Conservation (phyloP, 2,329 filamentous ascomycete species). For the Cryphonectria radicalis region DNA sequence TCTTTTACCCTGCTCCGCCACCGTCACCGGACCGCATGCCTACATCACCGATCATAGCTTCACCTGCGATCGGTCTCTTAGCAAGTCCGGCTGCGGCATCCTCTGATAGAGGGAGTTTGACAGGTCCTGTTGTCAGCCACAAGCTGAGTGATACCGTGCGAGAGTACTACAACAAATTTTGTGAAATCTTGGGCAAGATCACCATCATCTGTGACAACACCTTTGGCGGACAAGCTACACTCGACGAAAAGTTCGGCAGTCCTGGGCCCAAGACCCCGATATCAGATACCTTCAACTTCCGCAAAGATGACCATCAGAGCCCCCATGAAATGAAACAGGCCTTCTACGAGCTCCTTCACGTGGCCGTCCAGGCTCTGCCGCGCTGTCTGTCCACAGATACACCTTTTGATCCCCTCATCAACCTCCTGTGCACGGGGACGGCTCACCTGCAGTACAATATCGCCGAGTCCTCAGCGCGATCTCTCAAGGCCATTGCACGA, state of each 20-base stretch:
- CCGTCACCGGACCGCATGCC: slow-evolving; percentile 48
- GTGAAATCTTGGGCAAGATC: slow-evolving; percentile 92
- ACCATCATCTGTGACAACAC: slow-evolving; percentile 96
- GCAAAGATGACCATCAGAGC: slow-evolving; percentile 76
- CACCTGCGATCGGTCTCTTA: slow-evolving; percentile 38
- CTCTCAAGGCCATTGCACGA: slow-evolving; percentile 90
- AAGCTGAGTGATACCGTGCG: slow-evolving; percentile 75
- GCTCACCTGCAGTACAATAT: slow-evolving; percentile 94
- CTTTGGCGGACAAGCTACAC: slow-evolving; percentile 91
- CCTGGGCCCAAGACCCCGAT: slow-evolving; percentile 93
- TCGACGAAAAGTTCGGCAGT: slow-evolving; percentile 93
- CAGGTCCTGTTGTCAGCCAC: slow-evolving; percentile 64
- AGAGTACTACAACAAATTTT: slow-evolving; percentile 89
- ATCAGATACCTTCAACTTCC: slow-evolving; percentile 90
- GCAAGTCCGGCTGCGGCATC: slow-evolving; percentile 35
- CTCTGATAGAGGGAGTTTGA: slow-evolving; percentile 65
- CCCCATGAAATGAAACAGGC: slow-evolving; percentile 84
- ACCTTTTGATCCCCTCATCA: slow-evolving; percentile 91
- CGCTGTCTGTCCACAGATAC: slow-evolving; percentile 92
- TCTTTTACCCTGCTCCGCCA: slow-evolving; percentile 55
- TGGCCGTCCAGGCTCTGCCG: slow-evolving; percentile 92
- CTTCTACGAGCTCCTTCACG: slow-evolving; percentile 94
- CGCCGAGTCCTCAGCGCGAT: slow-evolving; percentile 87
- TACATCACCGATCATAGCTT: slow-evolving; percentile 55
- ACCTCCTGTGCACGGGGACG: slow-evolving; percentile 92